Percentiles rank a stretch among this genome's conserved stretches.
These are phyloP conservation scores for Hanseniaspora valbyensis DNA, from an alignment of 805 yeast genomes.

Conservation along the genomic window DNA sequence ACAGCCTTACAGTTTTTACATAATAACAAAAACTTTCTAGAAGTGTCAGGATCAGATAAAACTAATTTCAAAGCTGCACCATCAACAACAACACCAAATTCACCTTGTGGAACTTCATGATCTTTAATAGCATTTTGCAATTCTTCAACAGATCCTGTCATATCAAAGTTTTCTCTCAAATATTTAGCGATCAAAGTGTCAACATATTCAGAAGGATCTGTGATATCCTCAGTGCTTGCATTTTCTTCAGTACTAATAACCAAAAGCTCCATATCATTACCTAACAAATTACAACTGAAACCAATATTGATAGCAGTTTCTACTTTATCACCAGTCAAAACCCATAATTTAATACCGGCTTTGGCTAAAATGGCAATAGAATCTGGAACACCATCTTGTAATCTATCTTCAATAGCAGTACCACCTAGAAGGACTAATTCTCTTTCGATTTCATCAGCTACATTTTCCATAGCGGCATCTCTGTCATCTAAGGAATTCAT, in stretches of 20 bases:
- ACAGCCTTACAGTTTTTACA: constrained; percentile 77
- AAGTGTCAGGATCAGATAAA: constrained; percentile 34
- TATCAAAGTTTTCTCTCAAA: constrained; percentile 42
- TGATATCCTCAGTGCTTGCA: constrained; percentile 35
- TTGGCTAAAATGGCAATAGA: constrained; percentile 55
- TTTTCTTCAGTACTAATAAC: constrained; percentile 43
- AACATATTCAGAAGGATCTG: constrained; percentile 34
- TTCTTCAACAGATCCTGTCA: constrained; percentile 52
- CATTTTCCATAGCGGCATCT: constrained; percentile 62
- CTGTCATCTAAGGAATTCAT: constrained; percentile 52
- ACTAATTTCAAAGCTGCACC: constrained; percentile 64
- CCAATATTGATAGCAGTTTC: constrained; percentile 85
- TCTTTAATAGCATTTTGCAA: constrained; percentile 40
- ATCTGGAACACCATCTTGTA: constrained; percentile 81
- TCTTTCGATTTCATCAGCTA: constrained; percentile 62
- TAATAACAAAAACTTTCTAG: constrained; percentile 51
- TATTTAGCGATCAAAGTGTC: constrained; percentile 42
- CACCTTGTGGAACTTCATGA: constrained; percentile 59
- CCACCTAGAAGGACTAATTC: constrained; percentile 62
- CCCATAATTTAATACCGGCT: constrained; percentile 81
- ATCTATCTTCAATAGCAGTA: constrained; percentile 75
- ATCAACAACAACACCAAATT: constrained; percentile 62
- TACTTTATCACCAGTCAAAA: constrained; percentile 78
- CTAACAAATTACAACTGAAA: constrained; percentile 67
- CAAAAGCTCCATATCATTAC: constrained; percentile 63